Evolutionary conservation across 768 basidiomycete species (phyloP), one percentile per base, ranked within the genome.

Genomic region (Lactifluus piperatus): DNA sequence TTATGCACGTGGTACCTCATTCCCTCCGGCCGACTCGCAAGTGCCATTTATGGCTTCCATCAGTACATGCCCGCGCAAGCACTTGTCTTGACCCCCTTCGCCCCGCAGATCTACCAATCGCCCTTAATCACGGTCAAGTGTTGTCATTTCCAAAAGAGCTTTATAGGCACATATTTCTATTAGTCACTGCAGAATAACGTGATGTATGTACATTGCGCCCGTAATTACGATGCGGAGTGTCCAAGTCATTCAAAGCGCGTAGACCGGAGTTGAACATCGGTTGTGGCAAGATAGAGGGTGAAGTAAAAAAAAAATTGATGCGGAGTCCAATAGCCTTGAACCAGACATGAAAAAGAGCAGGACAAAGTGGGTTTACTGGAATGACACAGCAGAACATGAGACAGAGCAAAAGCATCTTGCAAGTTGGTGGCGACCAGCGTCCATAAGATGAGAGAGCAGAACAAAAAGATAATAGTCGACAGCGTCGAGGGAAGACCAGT

Each of bases 71-170:
- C 22, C 3, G 10, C 10, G 18, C 49, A 16, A 36, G 27, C 13
- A 16, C 50, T 22, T 43, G 43, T 5, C 30, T 56, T 39, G 45
- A 29, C 34, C 27, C 36, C 36, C 39, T 30, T 43, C 52, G 13
- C 30, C 26, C 58, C 54, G 48, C 58, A 41, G 54, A 60, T 56
- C 54, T 56, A 49, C 5, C 16, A 48, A 43, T 54, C 51, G 27
- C 36, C 10, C 14, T 45, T 34, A 41, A 45, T 50, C 36, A n/a
- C 47, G 11, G 27, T 11, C n/a, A n/a, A 11, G n/a, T 54, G 36
- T 27, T 30, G 46, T 20, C 9, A 11, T 49, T 54, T 20, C 43
- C 43, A 11, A 27, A 51, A 18, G 14, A 3, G 39, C 52, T 47
- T 44, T 41, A 49, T 29, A 18, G 48, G 11, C 41, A 49, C 53